phyloP scores from a whole-genome alignment of 169 alveolate genomes.

The Eimeria maxima region DNA sequence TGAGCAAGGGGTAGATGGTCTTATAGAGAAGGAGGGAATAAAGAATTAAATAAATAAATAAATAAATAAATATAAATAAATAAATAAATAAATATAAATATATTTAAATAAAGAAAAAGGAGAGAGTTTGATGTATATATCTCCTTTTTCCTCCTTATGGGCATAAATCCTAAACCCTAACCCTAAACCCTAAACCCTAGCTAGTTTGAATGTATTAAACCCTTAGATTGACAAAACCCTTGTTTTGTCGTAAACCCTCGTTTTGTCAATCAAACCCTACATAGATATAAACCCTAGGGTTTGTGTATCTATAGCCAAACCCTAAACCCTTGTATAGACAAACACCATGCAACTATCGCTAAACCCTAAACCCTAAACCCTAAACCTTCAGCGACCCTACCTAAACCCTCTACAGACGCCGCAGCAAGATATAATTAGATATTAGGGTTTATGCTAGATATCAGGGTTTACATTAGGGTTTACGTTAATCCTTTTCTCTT shows the following conservation, averaged over 20 bases:
- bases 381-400: background rate
- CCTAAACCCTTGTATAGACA: slow-evolving; percentile 12
- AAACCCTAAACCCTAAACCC: background rate
- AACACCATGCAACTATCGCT: background rate
- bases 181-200: slow-evolving; percentile 38
- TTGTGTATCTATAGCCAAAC: too few relatives aligned
- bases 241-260: background rate
- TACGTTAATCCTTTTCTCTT: background rate
- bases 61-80: too few relatives aligned
- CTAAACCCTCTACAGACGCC: background rate
- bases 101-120: too few relatives aligned
- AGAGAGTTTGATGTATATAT: too few relatives aligned
- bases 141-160: background rate
- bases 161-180: slow-evolving; percentile 27
- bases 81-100: too few relatives aligned
- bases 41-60: too few relatives aligned
- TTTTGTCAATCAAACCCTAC: too few relatives aligned
- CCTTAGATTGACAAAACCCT: too few relatives aligned
- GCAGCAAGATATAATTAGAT: too few relatives aligned
- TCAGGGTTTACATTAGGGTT: background rate
- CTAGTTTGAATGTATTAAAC: background rate
- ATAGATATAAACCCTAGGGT: too few relatives aligned
- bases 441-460: too few relatives aligned
- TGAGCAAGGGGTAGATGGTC: slow-evolving; percentile 18
- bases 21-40: background rate